Percentiles rank a stretch among this genome's conserved stretches.
These are phyloP conservation scores for Geosmithia flava DNA, from an alignment of 2,329 filamentous ascomycete species.

Conservation along the genomic window DNA sequence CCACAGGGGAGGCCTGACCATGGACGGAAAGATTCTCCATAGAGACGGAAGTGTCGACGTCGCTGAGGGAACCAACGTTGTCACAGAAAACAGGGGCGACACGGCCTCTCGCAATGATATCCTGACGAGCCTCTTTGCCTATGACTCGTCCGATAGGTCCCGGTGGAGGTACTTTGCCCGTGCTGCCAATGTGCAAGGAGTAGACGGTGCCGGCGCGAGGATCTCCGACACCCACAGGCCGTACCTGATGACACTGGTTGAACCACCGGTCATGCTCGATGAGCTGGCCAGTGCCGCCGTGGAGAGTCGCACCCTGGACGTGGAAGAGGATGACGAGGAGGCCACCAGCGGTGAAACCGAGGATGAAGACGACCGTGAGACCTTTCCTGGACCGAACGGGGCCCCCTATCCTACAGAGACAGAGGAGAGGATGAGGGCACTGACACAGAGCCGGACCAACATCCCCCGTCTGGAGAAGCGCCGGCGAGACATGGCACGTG, in stretches of 20 bases:
- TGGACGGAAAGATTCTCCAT: conserved; percentile 55
- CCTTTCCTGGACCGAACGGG: not conserved
- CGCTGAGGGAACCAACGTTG: conserved; percentile 28
- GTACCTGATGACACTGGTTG: conserved; percentile 30
- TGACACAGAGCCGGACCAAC: conserved; percentile 20
- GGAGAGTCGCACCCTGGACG: conserved; percentile 15
- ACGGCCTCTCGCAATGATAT: conserved; percentile 48
- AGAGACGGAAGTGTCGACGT: conserved; percentile 53
- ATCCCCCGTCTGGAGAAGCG: conserved; percentile 25
- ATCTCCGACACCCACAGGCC: conserved; percentile 19
- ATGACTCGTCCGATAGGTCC: conserved; percentile 12
- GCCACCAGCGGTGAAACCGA: conserved; percentile 14
- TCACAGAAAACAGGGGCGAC: conserved; percentile 39
- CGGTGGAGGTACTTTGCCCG: conserved; percentile 1
- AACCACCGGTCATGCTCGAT: conserved; percentile 30
- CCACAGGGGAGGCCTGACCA: conserved; percentile 35
- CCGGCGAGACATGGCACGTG: conserved; percentile 30
- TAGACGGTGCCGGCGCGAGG: conserved; percentile 12
- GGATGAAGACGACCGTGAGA: conserved; percentile 11
- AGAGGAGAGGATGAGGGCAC: conserved; percentile 24
- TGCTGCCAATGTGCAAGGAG: conserved; percentile 15
- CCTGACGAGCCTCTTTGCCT: conserved; percentile 39
- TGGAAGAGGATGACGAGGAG: conserved; percentile 10
- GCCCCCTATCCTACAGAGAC: not conserved
- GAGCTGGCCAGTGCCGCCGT: conserved; percentile 27